Evolutionary conservation across 495 filamentous ascomycete genomes (phyloP).

Genomic region (Penicillium desertorum): DNA sequence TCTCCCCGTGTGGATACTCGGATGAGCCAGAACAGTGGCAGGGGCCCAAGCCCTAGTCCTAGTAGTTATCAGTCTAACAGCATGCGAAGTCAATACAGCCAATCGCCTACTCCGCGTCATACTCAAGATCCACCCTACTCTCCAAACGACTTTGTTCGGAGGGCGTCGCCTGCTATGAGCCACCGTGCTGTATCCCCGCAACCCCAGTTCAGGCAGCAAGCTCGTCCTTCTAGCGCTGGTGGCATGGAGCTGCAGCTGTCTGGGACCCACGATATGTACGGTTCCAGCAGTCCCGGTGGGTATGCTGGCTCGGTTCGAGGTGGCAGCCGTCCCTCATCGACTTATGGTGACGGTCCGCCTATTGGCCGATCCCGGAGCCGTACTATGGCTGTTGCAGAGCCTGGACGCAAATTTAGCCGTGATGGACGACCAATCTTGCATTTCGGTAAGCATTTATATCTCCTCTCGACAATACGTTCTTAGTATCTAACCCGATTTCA

Average conservation of each 20-base stretch:
- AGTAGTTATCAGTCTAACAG: slow-evolving; percentile 43
- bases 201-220: slow-evolving; percentile 57
- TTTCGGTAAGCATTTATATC: slow-evolving; percentile 67
- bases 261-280: slow-evolving; percentile 49
- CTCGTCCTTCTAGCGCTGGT: slow-evolving; percentile 63
- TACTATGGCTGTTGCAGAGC: slow-evolving; percentile 63
- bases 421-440: slow-evolving; percentile 88
- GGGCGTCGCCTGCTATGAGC: slow-evolving; percentile 49
- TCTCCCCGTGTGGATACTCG: slow-evolving; percentile 40
- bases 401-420: slow-evolving; percentile 69
- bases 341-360: slow-evolving; percentile 59
- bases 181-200: slow-evolving; percentile 58
- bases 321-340: slow-evolving; percentile 52
- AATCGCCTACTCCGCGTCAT: slow-evolving; percentile 51
- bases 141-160: slow-evolving; percentile 48
- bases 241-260: slow-evolving; percentile 85
- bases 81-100: slow-evolving; percentile 40
- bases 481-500: neutral
- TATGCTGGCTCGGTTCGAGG: slow-evolving; percentile 53
- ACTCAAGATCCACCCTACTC: slow-evolving; percentile 56
- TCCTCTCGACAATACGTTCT: neutral
- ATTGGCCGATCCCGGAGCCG: slow-evolving; percentile 69
- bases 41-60: slow-evolving; percentile 39
- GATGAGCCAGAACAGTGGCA: slow-evolving; percentile 39
- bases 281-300: slow-evolving; percentile 42